These are phyloP conservation scores for Coemansia javaensis DNA, from an alignment of 192 early-diverging fungal species.

Conservation along the genomic window DNA sequence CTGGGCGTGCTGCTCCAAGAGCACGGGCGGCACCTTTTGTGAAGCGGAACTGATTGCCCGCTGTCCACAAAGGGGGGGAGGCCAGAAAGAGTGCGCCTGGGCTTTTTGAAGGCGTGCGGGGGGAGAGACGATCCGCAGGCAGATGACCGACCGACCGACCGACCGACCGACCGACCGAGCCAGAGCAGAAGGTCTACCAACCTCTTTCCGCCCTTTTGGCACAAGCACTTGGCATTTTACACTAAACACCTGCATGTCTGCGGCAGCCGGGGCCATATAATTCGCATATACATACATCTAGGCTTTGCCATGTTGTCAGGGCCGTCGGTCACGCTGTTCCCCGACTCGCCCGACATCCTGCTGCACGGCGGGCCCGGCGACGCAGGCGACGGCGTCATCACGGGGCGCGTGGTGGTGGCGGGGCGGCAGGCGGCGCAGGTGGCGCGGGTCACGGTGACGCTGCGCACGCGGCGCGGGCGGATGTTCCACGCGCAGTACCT, in stretches of 20 bases:
- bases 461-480: constrained; percentile 33
- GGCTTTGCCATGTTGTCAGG: constrained; percentile 34
- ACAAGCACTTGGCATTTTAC: too few species aligned
- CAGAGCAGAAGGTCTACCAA: too few species aligned
- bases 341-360: constrained; percentile 23
- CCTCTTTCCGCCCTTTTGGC: too few species aligned
- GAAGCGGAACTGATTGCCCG: neutral
- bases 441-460: constrained; percentile 17
- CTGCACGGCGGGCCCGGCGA: constrained; percentile 36
- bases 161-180: too few species aligned
- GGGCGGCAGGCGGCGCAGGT: constrained; percentile 13
- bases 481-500: constrained; percentile 28
- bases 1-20: constrained; percentile 45
- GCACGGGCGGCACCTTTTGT: constrained; percentile 27
- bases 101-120: too few species aligned
- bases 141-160: too few species aligned
- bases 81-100: too few species aligned
- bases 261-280: too few species aligned
- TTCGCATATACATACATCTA: constrained; percentile 1
- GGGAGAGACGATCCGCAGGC: too few species aligned
- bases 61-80: neutral
- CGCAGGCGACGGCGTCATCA: constrained; percentile 20
- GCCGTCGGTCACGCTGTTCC: constrained; percentile 11
- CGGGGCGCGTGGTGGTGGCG: constrained; percentile 29
- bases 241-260: too few species aligned